These are phyloP conservation scores for Suillus luteus DNA, from an alignment of 768 basidiomycete genomes.

Conservation along the genomic window DNA sequence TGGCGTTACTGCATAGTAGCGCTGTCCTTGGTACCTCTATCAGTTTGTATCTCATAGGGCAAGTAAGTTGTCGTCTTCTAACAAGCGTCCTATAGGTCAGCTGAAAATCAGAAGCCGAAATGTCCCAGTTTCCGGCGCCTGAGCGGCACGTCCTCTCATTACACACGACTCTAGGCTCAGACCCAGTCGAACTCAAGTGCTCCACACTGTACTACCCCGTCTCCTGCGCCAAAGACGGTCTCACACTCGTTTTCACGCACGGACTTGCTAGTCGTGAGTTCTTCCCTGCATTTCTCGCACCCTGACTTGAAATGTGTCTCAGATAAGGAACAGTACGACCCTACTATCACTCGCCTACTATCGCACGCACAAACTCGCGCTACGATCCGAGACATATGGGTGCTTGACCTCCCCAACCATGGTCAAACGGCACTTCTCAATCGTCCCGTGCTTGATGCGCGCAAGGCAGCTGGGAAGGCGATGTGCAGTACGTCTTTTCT, in stretches of 20 bases:
- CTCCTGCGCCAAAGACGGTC: slow-evolving; percentile 17
- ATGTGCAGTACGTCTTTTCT: slow-evolving; percentile 26
- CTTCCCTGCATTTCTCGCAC: neutral
- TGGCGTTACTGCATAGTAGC: neutral
- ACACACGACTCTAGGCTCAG: slow-evolving; percentile 20
- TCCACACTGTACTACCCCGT: slow-evolving; percentile 30
- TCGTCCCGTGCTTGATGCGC: slow-evolving; percentile 26
- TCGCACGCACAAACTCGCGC: neutral
- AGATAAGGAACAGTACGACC: slow-evolving; percentile 35
- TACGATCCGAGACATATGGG: slow-evolving; percentile 35
- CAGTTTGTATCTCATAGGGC: neutral
- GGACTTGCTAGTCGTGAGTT: slow-evolving; percentile 30
- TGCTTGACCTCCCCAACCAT: slow-evolving; percentile 39
- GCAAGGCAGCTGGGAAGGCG: slow-evolving; percentile 21
- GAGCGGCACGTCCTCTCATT: slow-evolving; percentile 24
- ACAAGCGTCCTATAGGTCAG: neutral
- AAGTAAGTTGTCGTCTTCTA: neutral
- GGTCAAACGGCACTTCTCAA: slow-evolving; percentile 38
- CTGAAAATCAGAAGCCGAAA: neutral
- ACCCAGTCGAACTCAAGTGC: slow-evolving; percentile 21
- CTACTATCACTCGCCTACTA: slow-evolving; percentile 13
- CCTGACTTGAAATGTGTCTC: neutral
- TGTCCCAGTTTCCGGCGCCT: slow-evolving; percentile 7
- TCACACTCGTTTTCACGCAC: slow-evolving; percentile 31
- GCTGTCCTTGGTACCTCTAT: neutral